Base-by-base conservation (phyloP, 2,329 filamentous ascomycete genomes). In the Calonectria fujianensis region DNA sequence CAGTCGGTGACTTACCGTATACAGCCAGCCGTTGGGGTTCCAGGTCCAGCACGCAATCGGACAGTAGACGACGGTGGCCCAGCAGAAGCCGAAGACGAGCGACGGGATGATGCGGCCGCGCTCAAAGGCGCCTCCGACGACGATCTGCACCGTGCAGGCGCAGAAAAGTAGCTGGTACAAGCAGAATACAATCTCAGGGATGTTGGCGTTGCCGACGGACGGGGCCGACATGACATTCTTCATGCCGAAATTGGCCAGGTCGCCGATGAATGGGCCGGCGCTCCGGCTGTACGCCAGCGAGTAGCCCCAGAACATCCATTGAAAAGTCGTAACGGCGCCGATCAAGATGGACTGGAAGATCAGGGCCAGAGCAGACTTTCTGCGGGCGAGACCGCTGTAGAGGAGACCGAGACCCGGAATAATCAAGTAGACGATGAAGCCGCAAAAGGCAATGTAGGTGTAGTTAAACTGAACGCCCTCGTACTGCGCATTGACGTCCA, bases 11-110 rank as follows among this genome's bases (percentile, higher is more conserved):
- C 89, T 88, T 9, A 93, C 88, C 39, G 92, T 90, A 83, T 86
- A 92, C 1, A 93, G 85, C 91, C 92, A 93, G 20, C 92, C 91
- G 70, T 88, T 90, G 24, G 88, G 80, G 79, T 93, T 93, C 92
- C 91, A 93, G 8, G 90, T 92, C 91, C 91, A 93, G 84, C 88
- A 91, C 0, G 91, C 91, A 70, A 93, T 89, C 75, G 83, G 74
- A 41, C 83, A 93, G 82, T 93, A 93, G 8, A 93, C 91, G 65
- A 93, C 85, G 0, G 91, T 93, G 0, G 91, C 90, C 91, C 91
- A 93, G 79, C 85, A 88, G 82, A 93, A 91, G 48, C 88, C 86
- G 76, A 93, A 94, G 45, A 94, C 85, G 77, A 94, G 87, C 13
- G 91, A 92, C 10, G 84, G 84, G 20, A 80, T 76, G 4, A 85